These are phyloP conservation scores for Tetrahymena elliotti DNA, from an alignment of 73 alveolate genomes.

Conservation along the genomic window DNA sequence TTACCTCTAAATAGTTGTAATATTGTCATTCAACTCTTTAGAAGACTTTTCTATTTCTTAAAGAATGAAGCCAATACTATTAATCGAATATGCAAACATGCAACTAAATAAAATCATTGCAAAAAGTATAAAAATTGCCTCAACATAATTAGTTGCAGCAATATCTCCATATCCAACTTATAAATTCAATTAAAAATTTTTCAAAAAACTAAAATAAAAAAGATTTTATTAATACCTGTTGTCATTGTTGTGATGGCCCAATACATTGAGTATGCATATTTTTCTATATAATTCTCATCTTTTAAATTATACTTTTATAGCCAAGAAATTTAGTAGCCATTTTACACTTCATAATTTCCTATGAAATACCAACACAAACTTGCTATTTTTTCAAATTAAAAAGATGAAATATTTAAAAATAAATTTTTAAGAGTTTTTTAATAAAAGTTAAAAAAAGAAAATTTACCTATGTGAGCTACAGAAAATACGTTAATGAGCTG, in stretches of 20 bases:
- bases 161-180: slow-evolving; percentile 85
- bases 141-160: slow-evolving; percentile 50
- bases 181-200: too few species aligned
- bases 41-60: slow-evolving; percentile 2
- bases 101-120: slow-evolving; percentile 63
- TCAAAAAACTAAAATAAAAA: too few species aligned
- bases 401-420: too few species aligned
- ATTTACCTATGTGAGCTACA: background rate
- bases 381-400: background rate
- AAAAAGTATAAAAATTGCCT: slow-evolving; percentile 45
- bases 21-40: background rate
- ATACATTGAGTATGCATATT: background rate
- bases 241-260: background rate
- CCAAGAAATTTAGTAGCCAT: background rate
- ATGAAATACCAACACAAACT: background rate
- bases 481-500: background rate
- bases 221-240: background rate
- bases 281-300: background rate
- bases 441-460: too few species aligned
- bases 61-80: slow-evolving; percentile 17
- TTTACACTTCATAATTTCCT: background rate
- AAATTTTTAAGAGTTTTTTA: too few species aligned
- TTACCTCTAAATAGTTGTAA: background rate
- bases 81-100: slow-evolving; percentile 37
- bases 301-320: background rate